Conservation (phyloP, 768 basidiomycete species). For the Collybia nuda region DNA sequence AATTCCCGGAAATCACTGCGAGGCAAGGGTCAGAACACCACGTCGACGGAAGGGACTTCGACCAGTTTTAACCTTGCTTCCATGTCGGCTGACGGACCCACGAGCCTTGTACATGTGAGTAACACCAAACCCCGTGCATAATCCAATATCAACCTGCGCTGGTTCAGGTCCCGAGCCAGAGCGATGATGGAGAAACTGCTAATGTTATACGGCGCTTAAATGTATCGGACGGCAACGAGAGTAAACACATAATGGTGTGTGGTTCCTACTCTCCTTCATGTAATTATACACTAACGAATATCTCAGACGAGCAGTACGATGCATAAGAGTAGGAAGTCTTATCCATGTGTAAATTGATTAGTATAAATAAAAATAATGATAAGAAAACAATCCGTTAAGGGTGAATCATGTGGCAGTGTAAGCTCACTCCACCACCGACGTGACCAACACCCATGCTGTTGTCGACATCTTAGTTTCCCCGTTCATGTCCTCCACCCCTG, state of each 20-base stretch:
- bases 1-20: constrained; percentile 39
- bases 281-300: neutral
- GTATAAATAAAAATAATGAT: neutral
- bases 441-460: constrained; percentile 11
- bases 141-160: neutral
- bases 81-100: constrained; percentile 18
- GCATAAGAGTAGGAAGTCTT: constrained; percentile 2
- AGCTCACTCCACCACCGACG: no score
- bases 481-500: constrained; percentile 46
- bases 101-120: constrained; percentile 15
- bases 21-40: constrained; percentile 15
- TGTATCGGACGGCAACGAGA: constrained; percentile 4
- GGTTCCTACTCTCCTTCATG: neutral
- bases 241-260: constrained; percentile 9
- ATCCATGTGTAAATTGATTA: constrained; percentile 5
- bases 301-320: neutral
- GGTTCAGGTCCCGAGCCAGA: constrained; percentile 3
- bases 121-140: neutral
- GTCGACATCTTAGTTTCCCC: constrained; percentile 10
- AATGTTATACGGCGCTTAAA: constrained; percentile 7
- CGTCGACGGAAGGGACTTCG: constrained; percentile 26
- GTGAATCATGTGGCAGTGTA: no score
- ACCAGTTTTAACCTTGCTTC: constrained; percentile 33
- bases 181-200: constrained; percentile 5
- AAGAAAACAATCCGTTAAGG: neutral